These are phyloP conservation scores for Symbiodinium natans DNA, from an alignment of 73 alveolate species.

Conservation along the genomic window DNA sequence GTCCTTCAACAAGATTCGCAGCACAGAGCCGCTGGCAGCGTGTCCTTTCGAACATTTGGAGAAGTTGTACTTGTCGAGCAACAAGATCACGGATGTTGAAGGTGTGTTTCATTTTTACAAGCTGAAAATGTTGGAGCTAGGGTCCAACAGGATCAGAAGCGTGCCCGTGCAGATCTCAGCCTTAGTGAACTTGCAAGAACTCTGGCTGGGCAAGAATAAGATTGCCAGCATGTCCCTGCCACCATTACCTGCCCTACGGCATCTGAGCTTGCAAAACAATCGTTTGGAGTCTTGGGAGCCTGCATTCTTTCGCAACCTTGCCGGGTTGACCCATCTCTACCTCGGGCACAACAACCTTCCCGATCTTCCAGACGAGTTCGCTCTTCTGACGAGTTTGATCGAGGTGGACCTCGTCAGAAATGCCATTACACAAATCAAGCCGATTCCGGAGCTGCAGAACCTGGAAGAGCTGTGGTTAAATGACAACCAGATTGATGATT, in stretches of 20 bases:
- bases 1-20: constrained; percentile 97
- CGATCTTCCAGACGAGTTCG: constrained; percentile 96
- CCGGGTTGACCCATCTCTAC: constrained; percentile 97
- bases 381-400: constrained; percentile 95
- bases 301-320: constrained; percentile 96
- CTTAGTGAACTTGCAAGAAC: constrained; percentile 96
- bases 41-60: constrained; percentile 93
- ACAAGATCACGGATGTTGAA: constrained; percentile 97
- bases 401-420: constrained; percentile 98
- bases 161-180: constrained; percentile 96
- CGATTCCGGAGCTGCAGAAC: constrained; percentile 95
- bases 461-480: constrained; percentile 98
- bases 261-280: constrained; percentile 97
- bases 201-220: constrained; percentile 97
- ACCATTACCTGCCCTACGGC: constrained; percentile 94
- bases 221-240: constrained; percentile 95
- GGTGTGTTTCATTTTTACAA: constrained; percentile 95
- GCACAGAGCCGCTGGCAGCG: constrained; percentile 95
- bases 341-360: constrained; percentile 97
- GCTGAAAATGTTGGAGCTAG: constrained; percentile 97
- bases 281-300: constrained; percentile 95
- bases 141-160: constrained; percentile 97
- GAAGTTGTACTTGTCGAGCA: constrained; percentile 97
- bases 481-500: constrained; percentile 96
- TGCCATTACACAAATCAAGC: constrained; percentile 96